Conservation (phyloP, 305 asterid genomes). For the Rubia tinctorum region DNA sequence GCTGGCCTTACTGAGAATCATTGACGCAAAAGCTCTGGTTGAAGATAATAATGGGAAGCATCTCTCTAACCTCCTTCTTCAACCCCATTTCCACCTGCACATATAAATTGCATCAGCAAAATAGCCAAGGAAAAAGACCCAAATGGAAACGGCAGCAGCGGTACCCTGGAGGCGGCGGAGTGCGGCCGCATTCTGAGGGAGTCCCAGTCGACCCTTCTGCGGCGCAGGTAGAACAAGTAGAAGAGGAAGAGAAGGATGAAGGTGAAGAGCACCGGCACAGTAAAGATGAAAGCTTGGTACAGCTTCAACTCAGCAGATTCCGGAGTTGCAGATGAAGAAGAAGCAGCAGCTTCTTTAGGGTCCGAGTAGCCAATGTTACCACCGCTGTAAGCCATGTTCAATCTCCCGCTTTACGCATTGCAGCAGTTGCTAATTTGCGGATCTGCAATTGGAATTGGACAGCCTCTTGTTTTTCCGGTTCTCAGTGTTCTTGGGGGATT, state of each 20-base stretch:
- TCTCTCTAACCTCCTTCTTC: slow-evolving; percentile 81
- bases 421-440: background rate
- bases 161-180: slow-evolving; percentile 41
- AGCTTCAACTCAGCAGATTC: slow-evolving; percentile 48
- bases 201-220: slow-evolving; percentile 66
- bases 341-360: slow-evolving; percentile 20
- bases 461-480: background rate
- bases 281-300: slow-evolving; percentile 75
- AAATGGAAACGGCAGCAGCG: background rate
- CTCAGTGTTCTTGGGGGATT: no score
- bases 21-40: slow-evolving; percentile 69
- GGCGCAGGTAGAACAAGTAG: slow-evolving; percentile 69
- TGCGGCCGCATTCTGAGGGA: slow-evolving; percentile 57
- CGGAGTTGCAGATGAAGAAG: slow-evolving; percentile 28
- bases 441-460: background rate
- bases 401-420: background rate
- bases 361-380: slow-evolving; percentile 9
- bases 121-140: background rate
- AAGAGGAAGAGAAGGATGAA: slow-evolving; percentile 58
- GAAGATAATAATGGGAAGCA: slow-evolving; percentile 75
- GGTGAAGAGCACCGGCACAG: slow-evolving; percentile 69
- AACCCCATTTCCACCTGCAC: slow-evolving; percentile 65
- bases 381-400: slow-evolving; percentile 14
- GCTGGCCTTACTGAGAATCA: slow-evolving; percentile 52
- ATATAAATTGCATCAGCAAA: background rate